Conservation (phyloP, 139 green algal genomes). For the Chlamydomonas applanata region DNA sequence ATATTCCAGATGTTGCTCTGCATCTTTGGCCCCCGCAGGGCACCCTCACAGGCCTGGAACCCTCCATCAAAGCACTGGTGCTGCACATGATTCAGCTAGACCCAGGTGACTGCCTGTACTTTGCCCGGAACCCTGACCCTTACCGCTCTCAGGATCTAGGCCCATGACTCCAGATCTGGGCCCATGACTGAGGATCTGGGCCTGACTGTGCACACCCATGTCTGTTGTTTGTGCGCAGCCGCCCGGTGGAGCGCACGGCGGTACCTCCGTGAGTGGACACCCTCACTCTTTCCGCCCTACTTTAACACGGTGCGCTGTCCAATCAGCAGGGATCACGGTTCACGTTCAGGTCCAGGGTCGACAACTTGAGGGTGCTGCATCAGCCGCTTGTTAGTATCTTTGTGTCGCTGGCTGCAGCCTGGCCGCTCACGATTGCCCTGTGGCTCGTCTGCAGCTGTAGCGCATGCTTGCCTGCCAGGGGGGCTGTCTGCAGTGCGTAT, state of each 20-base stretch:
- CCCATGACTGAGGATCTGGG: too few species aligned
- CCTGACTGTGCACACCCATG: constrained; percentile 1
- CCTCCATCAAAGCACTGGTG: constrained; percentile 61
- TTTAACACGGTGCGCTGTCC: constrained; percentile 46
- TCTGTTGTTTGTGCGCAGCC: too few species aligned
- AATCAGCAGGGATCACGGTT: too few species aligned
- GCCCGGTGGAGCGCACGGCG: constrained; percentile 56
- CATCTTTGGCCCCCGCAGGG: not conserved
- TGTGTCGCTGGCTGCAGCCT: too few species aligned
- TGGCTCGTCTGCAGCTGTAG: too few species aligned
- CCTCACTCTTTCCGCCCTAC: constrained; percentile 68
- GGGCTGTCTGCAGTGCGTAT: too few species aligned
- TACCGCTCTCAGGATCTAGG: constrained; percentile 1
- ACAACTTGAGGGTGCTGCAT: not conserved
- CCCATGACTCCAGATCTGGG: too few species aligned
- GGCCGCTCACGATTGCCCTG: too few species aligned
- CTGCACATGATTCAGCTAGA: constrained; percentile 89
- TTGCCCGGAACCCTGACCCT: not conserved
- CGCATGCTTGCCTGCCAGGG: too few species aligned
- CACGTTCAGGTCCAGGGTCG: not conserved
- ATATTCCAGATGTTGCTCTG: too few species aligned
- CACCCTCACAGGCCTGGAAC: constrained; percentile 23
- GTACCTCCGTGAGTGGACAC: constrained; percentile 68
- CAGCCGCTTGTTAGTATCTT: too few species aligned
- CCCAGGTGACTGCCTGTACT: constrained; percentile 36